phyloP scores from a whole-genome alignment of 2,329 filamentous ascomycete species.

The Aspergillus alliaceus region DNA sequence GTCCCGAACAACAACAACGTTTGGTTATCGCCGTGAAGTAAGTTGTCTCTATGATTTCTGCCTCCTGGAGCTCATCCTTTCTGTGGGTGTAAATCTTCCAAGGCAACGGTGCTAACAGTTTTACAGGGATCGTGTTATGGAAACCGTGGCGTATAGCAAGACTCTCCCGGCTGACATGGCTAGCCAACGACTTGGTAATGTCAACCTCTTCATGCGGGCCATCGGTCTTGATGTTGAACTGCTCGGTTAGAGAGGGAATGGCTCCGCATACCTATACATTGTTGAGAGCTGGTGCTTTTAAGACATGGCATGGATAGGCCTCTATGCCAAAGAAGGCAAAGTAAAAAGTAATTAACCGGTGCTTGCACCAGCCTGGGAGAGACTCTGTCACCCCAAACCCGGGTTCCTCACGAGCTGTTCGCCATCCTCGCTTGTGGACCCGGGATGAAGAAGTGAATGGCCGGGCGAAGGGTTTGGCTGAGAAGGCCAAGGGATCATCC shows the following conservation, averaged over 20 bases:
- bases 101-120: conserved; percentile 16
- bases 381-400: background rate
- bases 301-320: background rate
- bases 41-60: conserved; percentile 19
- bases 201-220: conserved; percentile 97
- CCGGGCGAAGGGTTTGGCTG: background rate
- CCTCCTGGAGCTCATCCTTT: conserved; percentile 9
- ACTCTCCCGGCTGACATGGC: conserved; percentile 85
- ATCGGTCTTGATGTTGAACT: conserved; percentile 96
- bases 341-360: background rate
- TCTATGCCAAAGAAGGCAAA: background rate
- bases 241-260: conserved; percentile 50
- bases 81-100: background rate
- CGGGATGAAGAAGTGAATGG: background rate
- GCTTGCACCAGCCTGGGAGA: background rate
- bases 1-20: conserved; percentile 90
- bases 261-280: background rate
- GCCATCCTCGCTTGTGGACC: background rate
- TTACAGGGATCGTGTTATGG: conserved; percentile 80
- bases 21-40: conserved; percentile 90
- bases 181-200: conserved; percentile 78
- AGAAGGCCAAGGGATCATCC: background rate
- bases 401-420: background rate
- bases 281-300: background rate
- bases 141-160: conserved; percentile 86